Base-by-base conservation (phyloP, 768 basidiomycete genomes). In the Cyathus striatus region DNA sequence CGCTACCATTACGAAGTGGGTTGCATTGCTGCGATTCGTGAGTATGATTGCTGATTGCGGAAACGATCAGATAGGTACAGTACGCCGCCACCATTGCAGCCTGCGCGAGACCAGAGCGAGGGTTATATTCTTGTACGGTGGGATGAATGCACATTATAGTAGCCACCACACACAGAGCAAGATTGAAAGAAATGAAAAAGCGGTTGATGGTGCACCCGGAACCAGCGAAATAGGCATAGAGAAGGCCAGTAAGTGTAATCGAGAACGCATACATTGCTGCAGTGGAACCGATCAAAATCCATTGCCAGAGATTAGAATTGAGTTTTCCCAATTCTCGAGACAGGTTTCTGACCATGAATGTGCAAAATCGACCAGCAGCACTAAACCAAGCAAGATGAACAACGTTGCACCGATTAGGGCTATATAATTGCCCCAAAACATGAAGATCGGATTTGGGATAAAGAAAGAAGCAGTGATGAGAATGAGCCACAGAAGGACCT, bases 311-410 rank as follows among this genome's bases (percentile, higher is more conserved):
- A 51, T 85, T 87, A 7, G 92, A 94, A 70, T 64, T 2, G 79
- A 81, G 45, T 81, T 79, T 61, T 97, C 95, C 94, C 92, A 97
- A 42, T 92, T 91, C 50, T 95, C 86, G 41, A 97, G 76, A 60
- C 95, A 98, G 5, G 83, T 94, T 65, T 99, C 96, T 13, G 92
- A 91, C 94, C 94, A 98, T 4, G 90, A 87, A 60, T 99, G 96
- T 2, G 96, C 96, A 56, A 98, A 98, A 69, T 99, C 96, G 63
- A 99, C 87, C 44, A 99, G 83, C 34, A 99, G 84, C 44, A 99
- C 90, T 22, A 99, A 83, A 37, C 96, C 96, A 49, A 99, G 85
- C 24, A 98, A 82, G 59, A 99, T 97, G 70, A 99, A 99, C 47
- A 93, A 60, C 5, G 87, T 90, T 1, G 95, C 90, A 26, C 96